These are phyloP conservation scores for Mrakia hoshinonis DNA, from an alignment of 768 basidiomycete genomes.

Conservation along the genomic window DNA sequence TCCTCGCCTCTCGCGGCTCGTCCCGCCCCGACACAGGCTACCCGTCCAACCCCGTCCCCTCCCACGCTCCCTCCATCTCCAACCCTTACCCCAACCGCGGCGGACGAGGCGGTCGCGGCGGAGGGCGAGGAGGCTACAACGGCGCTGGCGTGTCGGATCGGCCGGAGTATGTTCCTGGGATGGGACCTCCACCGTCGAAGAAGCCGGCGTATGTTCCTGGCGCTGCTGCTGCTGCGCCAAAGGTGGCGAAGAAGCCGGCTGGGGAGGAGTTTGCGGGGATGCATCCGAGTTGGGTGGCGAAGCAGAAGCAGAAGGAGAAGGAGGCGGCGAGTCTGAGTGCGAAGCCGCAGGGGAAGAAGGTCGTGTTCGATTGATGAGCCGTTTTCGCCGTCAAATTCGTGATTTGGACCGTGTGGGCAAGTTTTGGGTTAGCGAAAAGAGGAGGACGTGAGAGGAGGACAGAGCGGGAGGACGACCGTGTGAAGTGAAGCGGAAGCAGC, in stretches of 20 bases:
- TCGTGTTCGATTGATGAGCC: conserved; percentile 47
- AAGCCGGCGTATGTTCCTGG: not conserved
- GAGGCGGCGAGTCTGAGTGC: conserved; percentile 48
- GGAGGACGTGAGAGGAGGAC: too few species aligned
- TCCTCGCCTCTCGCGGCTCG: conserved; percentile 7
- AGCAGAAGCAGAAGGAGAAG: conserved; percentile 57
- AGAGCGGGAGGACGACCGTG: too few species aligned
- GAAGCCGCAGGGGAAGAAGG: conserved; percentile 75
- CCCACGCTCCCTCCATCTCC: not conserved
- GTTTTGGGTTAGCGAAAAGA: too few species aligned
- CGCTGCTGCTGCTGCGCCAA: not conserved
- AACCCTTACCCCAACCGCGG: conserved; percentile 7
- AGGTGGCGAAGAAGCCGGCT: conserved; percentile 32
- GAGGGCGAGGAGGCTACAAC: conserved; percentile 22
- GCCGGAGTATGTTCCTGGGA: conserved; percentile 3
- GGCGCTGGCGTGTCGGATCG: not conserved
- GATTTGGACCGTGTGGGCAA: too few species aligned
- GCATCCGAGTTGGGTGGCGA: conserved; percentile 97
- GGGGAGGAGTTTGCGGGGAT: conserved; percentile 44
- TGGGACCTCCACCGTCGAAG: conserved; percentile 6
- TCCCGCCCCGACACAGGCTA: not conserved
- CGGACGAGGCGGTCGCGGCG: conserved; percentile 1
- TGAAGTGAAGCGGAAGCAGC: too few species aligned
- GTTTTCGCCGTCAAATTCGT: not conserved
- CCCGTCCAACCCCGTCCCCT: not conserved